Evolutionary conservation across 2,329 filamentous ascomycete genomes (phyloP).

Genomic region (Sporothrix mexicana): DNA sequence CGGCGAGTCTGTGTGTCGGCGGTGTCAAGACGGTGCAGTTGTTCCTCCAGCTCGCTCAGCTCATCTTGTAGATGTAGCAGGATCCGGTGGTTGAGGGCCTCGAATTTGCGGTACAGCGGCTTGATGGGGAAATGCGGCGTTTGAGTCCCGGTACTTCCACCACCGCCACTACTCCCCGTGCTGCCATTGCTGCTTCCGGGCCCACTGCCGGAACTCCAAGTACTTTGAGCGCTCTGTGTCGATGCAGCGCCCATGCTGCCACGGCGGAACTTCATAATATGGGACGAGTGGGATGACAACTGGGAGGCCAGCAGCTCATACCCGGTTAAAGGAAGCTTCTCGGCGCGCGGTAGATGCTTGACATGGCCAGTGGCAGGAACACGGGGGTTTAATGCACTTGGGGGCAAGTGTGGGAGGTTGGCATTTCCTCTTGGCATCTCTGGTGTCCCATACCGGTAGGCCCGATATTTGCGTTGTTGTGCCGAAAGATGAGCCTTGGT

Average conservation of each 20-base stretch:
- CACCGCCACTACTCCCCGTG: not conserved
- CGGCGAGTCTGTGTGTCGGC: slow-evolving; percentile 57
- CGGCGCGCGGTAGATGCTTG: slow-evolving; percentile 49
- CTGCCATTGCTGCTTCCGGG: slow-evolving; percentile 13
- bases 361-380: slow-evolving; percentile 44
- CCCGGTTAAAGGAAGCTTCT: slow-evolving; percentile 57
- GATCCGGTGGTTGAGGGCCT: slow-evolving; percentile 79
- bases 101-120: slow-evolving; percentile 84
- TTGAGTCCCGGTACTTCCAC: not conserved
- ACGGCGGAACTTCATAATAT: slow-evolving; percentile 36
- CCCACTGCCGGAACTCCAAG: slow-evolving; percentile 8
- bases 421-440: slow-evolving; percentile 52
- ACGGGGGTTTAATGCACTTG: slow-evolving; percentile 48
- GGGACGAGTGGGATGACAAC: slow-evolving; percentile 49
- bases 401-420: slow-evolving; percentile 47
- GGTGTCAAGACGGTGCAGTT: slow-evolving; percentile 71
- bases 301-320: slow-evolving; percentile 68
- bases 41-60: slow-evolving; percentile 78
- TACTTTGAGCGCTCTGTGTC: slow-evolving; percentile 29
- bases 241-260: slow-evolving; percentile 32
- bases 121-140: slow-evolving; percentile 40
- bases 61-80: slow-evolving; percentile 86
- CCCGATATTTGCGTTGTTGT: slow-evolving; percentile 29
- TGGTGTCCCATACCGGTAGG: slow-evolving; percentile 49
- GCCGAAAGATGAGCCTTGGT: slow-evolving; percentile 9